Evolutionary conservation across 768 basidiomycete species (phyloP), one percentile per base, ranked within the genome.

Genomic region (Suillus ampliporus): DNA sequence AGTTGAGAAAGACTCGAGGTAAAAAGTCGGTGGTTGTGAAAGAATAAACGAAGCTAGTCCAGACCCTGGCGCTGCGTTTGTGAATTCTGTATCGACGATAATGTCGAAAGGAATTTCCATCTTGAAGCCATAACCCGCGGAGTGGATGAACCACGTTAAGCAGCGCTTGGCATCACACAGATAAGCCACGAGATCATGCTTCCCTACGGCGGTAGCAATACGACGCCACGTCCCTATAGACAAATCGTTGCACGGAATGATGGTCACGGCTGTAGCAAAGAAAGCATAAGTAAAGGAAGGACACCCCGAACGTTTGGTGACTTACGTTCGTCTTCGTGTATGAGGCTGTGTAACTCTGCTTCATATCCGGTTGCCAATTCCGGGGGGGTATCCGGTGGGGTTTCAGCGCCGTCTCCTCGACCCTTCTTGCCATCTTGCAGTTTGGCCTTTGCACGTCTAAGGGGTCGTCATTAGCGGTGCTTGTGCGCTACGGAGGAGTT

Each of bases 361-460:
- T 92, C 86, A 66, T 82, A 84, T 19, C 80, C 82, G 23, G 80
- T 75, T 9, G 81, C 73, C 7, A 87, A 76, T 43, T 82, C 79
- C 26, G 89, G 86, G 4, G 86, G 84, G 0, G 79, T 76, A 37
- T 84, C 79, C 0, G 84, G 82, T 9, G 81, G 78, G 14, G 77
- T 69, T 64, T 81, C 72, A 68, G 68, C 72, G 53, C 69, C 74
- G 70, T 70, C 64, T 61, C 70, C 67, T 67, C 73, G 74, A 53
- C 74, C 66, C 68, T 82, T 82, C 72, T 87, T 90, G 14, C 82
- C 84, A 48, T 88, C 87, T 61, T 84, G 85, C 13, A 89, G 76
- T 70, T 92, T 94, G 3, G 90, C 91, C 72, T 94, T 94, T 43
- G 92, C 92, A 3, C 92, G 89, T 62, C 92, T 93, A 64, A 40